Conservation (phyloP, 805 yeast species). For the Myxozyma mucilagina region DNA sequence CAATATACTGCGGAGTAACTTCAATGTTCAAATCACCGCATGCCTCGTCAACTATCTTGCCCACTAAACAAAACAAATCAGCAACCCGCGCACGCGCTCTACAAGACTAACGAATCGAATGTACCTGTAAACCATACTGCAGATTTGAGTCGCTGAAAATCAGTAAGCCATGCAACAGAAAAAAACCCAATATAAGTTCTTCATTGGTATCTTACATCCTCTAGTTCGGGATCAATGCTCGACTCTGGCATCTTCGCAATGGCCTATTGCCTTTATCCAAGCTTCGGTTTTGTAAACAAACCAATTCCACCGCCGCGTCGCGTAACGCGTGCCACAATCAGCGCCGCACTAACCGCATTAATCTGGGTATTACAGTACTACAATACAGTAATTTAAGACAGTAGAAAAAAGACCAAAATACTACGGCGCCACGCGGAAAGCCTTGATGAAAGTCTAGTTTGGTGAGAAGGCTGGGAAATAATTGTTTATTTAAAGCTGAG, state of each 20-base stretch:
- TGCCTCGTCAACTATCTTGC: constrained; percentile 38
- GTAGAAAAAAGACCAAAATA: not conserved
- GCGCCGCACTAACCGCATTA: not conserved
- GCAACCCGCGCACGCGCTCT: not conserved
- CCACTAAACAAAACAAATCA: constrained; percentile 25
- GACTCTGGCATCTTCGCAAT: not conserved
- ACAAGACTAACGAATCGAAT: not conserved
- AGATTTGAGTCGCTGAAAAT: constrained; percentile 33
- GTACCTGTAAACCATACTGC: constrained; percentile 37
- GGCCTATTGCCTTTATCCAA: not conserved
- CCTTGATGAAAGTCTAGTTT: not conserved
- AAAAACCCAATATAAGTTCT: too few species aligned
- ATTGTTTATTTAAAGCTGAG: too few species aligned
- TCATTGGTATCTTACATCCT: too few species aligned
- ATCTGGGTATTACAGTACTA: not conserved
- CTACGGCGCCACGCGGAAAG: constrained; percentile 9
- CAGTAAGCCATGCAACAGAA: not conserved
- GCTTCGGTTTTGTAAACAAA: not conserved
- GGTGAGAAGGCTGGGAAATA: too few species aligned
- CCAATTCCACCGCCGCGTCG: not conserved
- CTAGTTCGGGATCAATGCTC: constrained; percentile 1
- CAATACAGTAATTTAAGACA: not conserved
- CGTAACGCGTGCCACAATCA: not conserved
- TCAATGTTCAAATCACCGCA: constrained; percentile 30
- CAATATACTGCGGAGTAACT: constrained; percentile 39